Conservation (phyloP, 331 rosid species). For the Cucumis variabilis region DNA sequence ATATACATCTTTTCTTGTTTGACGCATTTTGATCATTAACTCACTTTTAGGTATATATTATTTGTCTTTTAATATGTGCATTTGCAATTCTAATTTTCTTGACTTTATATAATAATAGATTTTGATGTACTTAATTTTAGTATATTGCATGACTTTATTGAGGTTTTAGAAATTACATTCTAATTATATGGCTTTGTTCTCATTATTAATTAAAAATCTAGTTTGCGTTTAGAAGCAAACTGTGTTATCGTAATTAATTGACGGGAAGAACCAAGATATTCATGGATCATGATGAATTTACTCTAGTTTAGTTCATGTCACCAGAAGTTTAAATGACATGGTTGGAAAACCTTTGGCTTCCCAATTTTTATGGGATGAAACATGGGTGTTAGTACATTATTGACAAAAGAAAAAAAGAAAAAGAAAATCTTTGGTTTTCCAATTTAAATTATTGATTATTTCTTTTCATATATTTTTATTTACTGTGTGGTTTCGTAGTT, state of each 20-base stretch:
- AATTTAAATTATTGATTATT: neutral
- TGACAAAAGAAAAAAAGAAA: neutral
- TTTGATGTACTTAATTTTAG: neutral
- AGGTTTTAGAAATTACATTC: neutral
- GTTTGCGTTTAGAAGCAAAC: constrained; percentile 5
- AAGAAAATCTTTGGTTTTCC: neutral
- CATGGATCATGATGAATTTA: neutral
- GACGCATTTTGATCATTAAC: neutral
- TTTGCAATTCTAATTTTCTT: too few species aligned
- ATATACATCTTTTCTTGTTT: too few species aligned
- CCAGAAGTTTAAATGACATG: neutral
- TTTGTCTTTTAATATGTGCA: neutral
- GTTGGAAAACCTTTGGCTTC: neutral
- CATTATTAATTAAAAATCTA: neutral
- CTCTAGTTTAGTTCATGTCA: constrained; percentile 3
- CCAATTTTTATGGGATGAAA: constrained; percentile 1
- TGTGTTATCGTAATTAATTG: neutral
- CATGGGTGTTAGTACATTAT: neutral
- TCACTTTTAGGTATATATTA: neutral
- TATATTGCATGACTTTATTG: neutral
- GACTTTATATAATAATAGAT: neutral
- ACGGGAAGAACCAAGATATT: neutral
- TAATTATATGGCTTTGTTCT: neutral
- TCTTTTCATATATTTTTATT: neutral
- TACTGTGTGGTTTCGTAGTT: neutral